These are phyloP conservation scores for Trichoderma koningiopsis DNA, from an alignment of 2,329 filamentous ascomycete genomes.

Conservation along the genomic window DNA sequence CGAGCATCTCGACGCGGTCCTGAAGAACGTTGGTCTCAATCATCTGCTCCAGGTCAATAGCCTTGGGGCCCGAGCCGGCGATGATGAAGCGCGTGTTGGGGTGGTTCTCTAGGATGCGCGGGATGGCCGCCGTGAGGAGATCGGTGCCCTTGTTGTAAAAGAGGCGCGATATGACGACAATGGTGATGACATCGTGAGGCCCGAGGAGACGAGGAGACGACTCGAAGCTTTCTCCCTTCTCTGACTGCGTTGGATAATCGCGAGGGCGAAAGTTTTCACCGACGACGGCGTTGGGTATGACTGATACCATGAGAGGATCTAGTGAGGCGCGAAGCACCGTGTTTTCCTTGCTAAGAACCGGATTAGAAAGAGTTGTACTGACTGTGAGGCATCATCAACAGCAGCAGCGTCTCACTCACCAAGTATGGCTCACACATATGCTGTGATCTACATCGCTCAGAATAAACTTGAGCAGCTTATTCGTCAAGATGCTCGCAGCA, in stretches of 20 bases:
- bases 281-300: constrained; percentile 96
- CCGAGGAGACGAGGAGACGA: constrained; percentile 69
- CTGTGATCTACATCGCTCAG: constrained; percentile 97
- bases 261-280: constrained; percentile 89
- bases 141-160: constrained; percentile 99
- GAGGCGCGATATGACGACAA: constrained; percentile 93
- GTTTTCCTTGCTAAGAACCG: constrained; percentile 79
- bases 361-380: not conserved
- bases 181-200: constrained; percentile 86
- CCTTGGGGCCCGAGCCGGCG: constrained; percentile 91
- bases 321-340: constrained; percentile 92
- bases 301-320: constrained; percentile 95
- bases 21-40: constrained; percentile 92
- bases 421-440: constrained; percentile 97
- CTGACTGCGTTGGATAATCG: constrained; percentile 43
- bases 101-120: constrained; percentile 84
- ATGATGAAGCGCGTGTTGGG: constrained; percentile 97
- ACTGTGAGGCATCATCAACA: not conserved
- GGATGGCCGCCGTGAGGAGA: constrained; percentile 92
- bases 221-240: constrained; percentile 41
- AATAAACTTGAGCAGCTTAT: constrained; percentile 95
- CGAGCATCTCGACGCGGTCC: constrained; percentile 89
- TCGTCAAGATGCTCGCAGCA: constrained; percentile 91
- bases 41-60: constrained; percentile 98
- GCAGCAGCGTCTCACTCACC: constrained; percentile 55